Conservation (phyloP, 2,329 filamentous ascomycete species). For the Proliferodiscus dingleyae region DNA sequence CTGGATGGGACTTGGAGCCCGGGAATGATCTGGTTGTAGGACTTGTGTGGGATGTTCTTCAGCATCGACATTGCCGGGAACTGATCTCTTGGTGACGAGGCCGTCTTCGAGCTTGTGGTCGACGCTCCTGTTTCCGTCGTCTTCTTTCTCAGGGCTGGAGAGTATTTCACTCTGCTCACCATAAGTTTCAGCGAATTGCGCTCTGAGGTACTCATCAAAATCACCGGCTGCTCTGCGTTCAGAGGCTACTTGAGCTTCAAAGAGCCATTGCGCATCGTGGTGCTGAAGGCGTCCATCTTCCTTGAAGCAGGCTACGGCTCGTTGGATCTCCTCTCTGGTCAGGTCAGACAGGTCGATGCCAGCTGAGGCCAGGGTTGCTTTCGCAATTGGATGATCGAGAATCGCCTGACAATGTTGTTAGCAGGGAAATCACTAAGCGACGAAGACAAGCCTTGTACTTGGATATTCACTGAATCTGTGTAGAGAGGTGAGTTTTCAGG, state of each 20-base stretch:
- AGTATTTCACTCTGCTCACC: background rate
- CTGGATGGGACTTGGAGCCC: too few relatives aligned
- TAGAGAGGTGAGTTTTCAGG: constrained; percentile 2
- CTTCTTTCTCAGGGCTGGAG: background rate
- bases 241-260: background rate
- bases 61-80: too few relatives aligned
- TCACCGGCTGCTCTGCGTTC: background rate
- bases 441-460: constrained; percentile 34
- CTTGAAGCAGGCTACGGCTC: background rate
- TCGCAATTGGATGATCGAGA: constrained; percentile 35
- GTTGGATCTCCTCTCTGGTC: background rate
- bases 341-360: background rate
- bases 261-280: background rate
- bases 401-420: constrained; percentile 36
- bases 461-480: background rate
- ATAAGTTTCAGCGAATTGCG: background rate
- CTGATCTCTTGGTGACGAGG: too few relatives aligned
- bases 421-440: constrained; percentile 37
- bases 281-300: background rate
- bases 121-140: too few relatives aligned
- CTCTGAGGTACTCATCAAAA: background rate
- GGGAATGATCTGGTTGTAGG: too few relatives aligned
- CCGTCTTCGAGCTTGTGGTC: too few relatives aligned
- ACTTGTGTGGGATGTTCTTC: too few relatives aligned
- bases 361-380: constrained; percentile 15